These are phyloP conservation scores for Plasmodium gallinaceum DNA, from an alignment of 169 alveolate species.

Conservation along the genomic window DNA sequence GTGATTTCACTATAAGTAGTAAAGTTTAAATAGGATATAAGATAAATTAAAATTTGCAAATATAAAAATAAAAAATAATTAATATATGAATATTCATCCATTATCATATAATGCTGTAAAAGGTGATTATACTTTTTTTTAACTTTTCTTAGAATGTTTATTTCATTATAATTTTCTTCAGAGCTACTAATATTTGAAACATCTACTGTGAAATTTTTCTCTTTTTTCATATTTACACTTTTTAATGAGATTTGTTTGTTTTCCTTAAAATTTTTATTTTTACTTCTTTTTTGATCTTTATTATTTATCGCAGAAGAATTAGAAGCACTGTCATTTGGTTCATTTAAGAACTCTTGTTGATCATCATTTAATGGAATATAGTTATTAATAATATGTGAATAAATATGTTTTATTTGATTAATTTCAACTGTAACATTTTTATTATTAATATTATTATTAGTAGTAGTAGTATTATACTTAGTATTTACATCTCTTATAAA, in stretches of 20 bases:
- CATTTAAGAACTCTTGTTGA: background rate
- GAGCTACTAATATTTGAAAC: constrained; percentile 27
- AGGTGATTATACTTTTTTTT: constrained; percentile 51
- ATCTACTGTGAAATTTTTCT: background rate
- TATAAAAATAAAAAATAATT: constrained; percentile 68
- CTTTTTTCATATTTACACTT: background rate
- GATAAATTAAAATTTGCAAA: constrained; percentile 46
- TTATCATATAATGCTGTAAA: constrained; percentile 19
- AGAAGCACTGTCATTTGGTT: background rate
- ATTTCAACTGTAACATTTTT: background rate
- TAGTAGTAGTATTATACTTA: constrained; percentile 9
- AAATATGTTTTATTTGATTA: constrained; percentile 14
- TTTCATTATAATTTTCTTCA: constrained; percentile 19
- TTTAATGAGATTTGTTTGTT: background rate
- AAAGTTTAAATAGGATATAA: constrained; percentile 51
- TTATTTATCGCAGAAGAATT: background rate
- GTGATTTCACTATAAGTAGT: constrained; percentile 74
- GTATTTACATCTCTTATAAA: constrained; percentile 31
- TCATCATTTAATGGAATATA: background rate
- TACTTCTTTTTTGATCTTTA: background rate
- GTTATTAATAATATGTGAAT: constrained; percentile 7
- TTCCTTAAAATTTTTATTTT: background rate
- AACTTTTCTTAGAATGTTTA: constrained; percentile 8
- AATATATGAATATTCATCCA: constrained; percentile 58
- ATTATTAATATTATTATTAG: background rate